These are phyloP conservation scores for Saccharomycopsis fermentans DNA, from an alignment of 805 yeast species.

Conservation along the genomic window DNA sequence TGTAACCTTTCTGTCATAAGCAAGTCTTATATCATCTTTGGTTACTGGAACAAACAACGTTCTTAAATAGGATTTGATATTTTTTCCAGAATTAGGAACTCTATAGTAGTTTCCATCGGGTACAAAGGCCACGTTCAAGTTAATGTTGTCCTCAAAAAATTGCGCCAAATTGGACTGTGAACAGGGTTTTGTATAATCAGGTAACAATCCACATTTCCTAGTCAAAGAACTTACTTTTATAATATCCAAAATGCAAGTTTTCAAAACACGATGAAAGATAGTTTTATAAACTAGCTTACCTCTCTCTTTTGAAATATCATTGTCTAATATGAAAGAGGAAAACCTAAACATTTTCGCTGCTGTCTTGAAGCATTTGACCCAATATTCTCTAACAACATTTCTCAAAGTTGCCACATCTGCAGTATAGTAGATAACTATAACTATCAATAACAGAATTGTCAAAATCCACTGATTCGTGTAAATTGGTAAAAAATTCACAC, in stretches of 20 bases:
- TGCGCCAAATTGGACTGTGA: conserved; percentile 35
- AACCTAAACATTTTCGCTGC: conserved; percentile 52
- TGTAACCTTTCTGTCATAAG: conserved; percentile 25
- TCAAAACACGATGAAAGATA: conserved; percentile 24
- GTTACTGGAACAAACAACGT: conserved; percentile 76
- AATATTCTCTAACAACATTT: conserved; percentile 38
- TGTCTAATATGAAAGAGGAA: conserved; percentile 70
- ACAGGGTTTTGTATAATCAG: conserved; percentile 53
- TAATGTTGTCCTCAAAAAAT: conserved; percentile 34
- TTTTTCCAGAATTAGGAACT: conserved; percentile 78
- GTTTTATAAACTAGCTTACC: conserved; percentile 56
- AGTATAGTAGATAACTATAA: conserved; percentile 5
- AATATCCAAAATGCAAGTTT: conserved; percentile 23
- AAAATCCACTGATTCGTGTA: conserved; percentile 1
- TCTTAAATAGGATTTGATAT: conserved; percentile 52
- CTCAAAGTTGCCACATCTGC: conserved; percentile 21
- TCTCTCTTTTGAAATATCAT: conserved; percentile 53
- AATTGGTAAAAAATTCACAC: conserved; percentile 21
- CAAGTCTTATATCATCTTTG: conserved; percentile 54
- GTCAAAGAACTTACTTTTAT: conserved; percentile 24
- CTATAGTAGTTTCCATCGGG: conserved; percentile 78
- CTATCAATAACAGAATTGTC: conserved; percentile 8
- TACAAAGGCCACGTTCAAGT: conserved; percentile 47
- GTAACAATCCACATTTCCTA: conserved; percentile 20
- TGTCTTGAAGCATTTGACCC: conserved; percentile 51